Base-by-base conservation (phyloP, 2,329 filamentous ascomycete species). In the Ceratocystis eucalypticola region DNA sequence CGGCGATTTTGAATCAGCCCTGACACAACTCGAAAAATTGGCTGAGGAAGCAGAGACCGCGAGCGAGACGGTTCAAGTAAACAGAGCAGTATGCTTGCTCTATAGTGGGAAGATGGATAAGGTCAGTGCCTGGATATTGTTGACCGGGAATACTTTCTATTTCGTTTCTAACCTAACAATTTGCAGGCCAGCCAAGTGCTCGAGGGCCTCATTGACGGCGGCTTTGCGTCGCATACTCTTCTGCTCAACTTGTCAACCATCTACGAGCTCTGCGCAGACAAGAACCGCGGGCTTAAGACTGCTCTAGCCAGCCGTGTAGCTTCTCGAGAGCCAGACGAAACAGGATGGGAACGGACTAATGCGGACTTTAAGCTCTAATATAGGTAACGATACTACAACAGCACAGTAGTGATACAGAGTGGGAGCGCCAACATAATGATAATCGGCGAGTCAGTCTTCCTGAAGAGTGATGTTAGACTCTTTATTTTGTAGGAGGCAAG, bases 201-300 rank as follows among this genome's bases (percentile, higher is more conserved):
- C 2, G 87, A 93, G 71, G 75, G 77, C 0, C 76, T 95, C 10
- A 79, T 91, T 0, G 79, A 84, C 2, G 74, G 78, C 0, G 83
- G 85, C 1, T 78, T 84, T 50, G 83, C 84, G 0, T 96, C 93
- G 67, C 86, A 89, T 69, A 89, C 89, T 0, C 77, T 96, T 1
- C 83, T 95, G 0, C 96, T 96, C 76, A 97, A 97, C 73, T 76
- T 99, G 12, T 85, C 87, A 10, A 97, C 93, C 0, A 84, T 96
- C 71, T 97, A 96, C 73, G 94, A 97, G 75, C 80, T 97, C 6
- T 94, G 89, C 73, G 92, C 89, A 0, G 92, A 97, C 71, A 82
- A 83, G 69, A 84, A 89, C 53, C 79, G 83, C 62, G 81, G 81
- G 12, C 75, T 88, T 71, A 97, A 97, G 79, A 75, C 83, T 37